These are phyloP conservation scores for Microbotryum intermedium DNA, from an alignment of 1,284 basidiomycete genomes.

Conservation along the genomic window DNA sequence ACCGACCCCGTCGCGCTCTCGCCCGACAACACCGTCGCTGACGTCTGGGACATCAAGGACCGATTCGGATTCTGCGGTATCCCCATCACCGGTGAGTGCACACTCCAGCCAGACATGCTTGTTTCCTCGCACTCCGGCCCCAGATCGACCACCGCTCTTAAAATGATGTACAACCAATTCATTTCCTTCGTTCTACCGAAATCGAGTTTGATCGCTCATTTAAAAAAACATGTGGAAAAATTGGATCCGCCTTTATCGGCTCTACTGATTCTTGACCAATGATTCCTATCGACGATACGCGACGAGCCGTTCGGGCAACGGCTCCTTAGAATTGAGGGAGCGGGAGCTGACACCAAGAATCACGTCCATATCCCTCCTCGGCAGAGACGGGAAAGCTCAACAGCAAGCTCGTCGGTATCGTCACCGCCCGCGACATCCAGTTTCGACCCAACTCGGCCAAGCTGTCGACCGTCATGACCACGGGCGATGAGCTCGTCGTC, in stretches of 20 bases:
- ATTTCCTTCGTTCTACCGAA: conserved; percentile 37
- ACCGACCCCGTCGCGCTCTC: conserved; percentile 83
- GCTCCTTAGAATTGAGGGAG: not conserved
- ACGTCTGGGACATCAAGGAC: conserved; percentile 89
- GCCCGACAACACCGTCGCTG: conserved; percentile 68
- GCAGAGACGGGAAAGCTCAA: conserved; percentile 77
- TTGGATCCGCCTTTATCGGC: not conserved
- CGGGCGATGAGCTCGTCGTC: conserved; percentile 60
- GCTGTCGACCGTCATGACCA: conserved; percentile 85
- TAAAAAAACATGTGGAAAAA: conserved; percentile 31
- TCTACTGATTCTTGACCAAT: not conserved
- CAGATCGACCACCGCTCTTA: not conserved
- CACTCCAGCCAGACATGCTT: not conserved
- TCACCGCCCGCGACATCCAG: conserved; percentile 92
- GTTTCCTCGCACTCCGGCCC: not conserved
- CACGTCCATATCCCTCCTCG: not conserved
- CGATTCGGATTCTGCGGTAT: conserved; percentile 92
- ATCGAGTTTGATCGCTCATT: conserved; percentile 33
- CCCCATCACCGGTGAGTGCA: conserved; percentile 79
- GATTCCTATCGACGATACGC: not conserved
- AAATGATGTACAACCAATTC: conserved; percentile 30
- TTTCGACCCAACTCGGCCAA: conserved; percentile 64
- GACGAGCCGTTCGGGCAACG: not conserved
- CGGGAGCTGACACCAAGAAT: not conserved
- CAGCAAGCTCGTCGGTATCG: conserved; percentile 90